These are phyloP conservation scores for Ophiostoma triangulosporum DNA, from an alignment of 2,329 filamentous ascomycete genomes.

Conservation along the genomic window DNA sequence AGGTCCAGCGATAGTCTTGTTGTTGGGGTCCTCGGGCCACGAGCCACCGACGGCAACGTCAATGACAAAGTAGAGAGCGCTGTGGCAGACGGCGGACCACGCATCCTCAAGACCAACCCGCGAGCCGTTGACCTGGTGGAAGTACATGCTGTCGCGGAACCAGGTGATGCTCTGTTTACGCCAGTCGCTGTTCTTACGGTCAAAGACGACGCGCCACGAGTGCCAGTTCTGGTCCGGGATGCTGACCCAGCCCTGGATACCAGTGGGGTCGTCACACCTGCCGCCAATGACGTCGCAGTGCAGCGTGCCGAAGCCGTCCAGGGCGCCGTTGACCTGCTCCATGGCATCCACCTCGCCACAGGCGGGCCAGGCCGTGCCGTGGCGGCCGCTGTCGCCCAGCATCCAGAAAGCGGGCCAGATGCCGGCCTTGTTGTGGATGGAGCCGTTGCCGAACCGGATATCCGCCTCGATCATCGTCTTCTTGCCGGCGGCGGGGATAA, in stretches of 20 bases:
- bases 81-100: constrained; percentile 31
- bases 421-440: constrained; percentile 28
- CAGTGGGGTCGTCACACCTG: constrained; percentile 34
- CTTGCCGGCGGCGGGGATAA: constrained; percentile 28
- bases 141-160: constrained; percentile 31
- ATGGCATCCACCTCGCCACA: constrained; percentile 41
- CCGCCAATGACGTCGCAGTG: constrained; percentile 36
- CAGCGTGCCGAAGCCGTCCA: constrained; percentile 29
- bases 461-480: constrained; percentile 30
- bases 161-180: constrained; percentile 33
- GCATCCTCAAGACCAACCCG: constrained; percentile 27
- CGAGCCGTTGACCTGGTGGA: constrained; percentile 29
- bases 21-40: constrained; percentile 23
- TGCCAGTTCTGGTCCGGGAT: constrained; percentile 36
- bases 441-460: constrained; percentile 30
- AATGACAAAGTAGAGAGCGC: constrained; percentile 31
- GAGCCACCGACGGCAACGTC: constrained; percentile 35
- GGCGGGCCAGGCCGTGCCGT: constrained; percentile 31
- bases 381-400: constrained; percentile 31
- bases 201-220: constrained; percentile 33
- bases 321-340: constrained; percentile 35
- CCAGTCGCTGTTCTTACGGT: constrained; percentile 31
- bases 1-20: constrained; percentile 22
- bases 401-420: constrained; percentile 45
- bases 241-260: constrained; percentile 22